These are phyloP conservation scores for Pichia sp. DNA, from an alignment of 1,139 yeast species.

Conservation along the genomic window DNA sequence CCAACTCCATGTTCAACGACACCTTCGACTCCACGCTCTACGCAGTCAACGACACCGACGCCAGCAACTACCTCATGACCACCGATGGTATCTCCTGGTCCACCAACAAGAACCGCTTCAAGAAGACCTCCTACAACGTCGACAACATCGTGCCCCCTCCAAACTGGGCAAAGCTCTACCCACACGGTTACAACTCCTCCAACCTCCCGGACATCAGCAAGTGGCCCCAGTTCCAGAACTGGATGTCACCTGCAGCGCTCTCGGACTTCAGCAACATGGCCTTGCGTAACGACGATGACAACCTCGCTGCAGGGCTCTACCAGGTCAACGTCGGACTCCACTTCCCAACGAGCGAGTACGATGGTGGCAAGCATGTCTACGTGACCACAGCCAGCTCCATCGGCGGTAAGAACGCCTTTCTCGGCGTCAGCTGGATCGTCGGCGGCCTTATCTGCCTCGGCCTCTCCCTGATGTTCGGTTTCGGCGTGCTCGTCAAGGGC, in stretches of 20 bases:
- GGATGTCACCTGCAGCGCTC: constrained; percentile 96
- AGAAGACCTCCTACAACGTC: constrained; percentile 68
- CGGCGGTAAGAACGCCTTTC: constrained; percentile 85
- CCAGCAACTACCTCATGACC: constrained; percentile 56
- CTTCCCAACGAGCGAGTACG: constrained; percentile 80
- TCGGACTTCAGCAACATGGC: constrained; percentile 82
- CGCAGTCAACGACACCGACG: constrained; percentile 43
- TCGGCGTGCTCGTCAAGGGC: constrained; percentile 62
- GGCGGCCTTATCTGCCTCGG: constrained; percentile 85
- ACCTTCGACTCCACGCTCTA: constrained; percentile 52
- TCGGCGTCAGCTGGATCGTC: constrained; percentile 86
- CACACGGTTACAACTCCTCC: constrained; percentile 83
- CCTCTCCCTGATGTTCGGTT: constrained; percentile 54
- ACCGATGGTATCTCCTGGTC: constrained; percentile 82
- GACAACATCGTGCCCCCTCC: constrained; percentile 91
- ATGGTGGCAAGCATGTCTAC: constrained; percentile 79
- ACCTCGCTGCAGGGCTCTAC: constrained; percentile 63
- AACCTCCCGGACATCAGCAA: constrained; percentile 76
- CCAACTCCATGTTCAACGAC: constrained; percentile 90
- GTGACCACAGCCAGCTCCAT: constrained; percentile 79
- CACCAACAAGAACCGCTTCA: constrained; percentile 71
- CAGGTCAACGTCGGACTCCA: constrained; percentile 72
- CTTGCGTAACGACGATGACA: constrained; percentile 67
- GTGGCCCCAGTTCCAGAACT: constrained; percentile 87
- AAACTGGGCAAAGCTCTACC: constrained; percentile 79